phyloP scores from a whole-genome alignment of 176 grass and related monocot genomes.

The Oryza meridionalis region DNA sequence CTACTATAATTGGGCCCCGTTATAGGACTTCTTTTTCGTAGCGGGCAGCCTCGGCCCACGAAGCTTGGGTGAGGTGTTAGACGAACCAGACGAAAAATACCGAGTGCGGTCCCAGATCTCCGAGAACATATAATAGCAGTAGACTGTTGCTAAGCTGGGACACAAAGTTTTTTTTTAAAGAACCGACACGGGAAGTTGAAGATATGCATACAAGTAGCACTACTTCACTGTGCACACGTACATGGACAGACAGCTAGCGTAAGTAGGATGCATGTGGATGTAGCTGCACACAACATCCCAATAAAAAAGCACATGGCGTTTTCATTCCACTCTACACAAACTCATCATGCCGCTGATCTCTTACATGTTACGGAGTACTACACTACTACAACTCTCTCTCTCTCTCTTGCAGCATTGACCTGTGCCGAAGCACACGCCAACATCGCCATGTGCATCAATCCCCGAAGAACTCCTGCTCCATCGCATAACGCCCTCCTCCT shows the following conservation, averaged over 20 bases:
- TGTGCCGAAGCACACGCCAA: conserved; percentile 37
- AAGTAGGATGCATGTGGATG: neutral
- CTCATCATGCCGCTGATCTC: neutral
- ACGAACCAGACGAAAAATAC: neutral
- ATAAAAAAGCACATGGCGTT: conserved; percentile 26
- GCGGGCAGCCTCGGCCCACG: no score
- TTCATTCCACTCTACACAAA: neutral
- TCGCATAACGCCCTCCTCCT: neutral
- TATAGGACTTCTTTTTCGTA: neutral
- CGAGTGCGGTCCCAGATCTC: neutral
- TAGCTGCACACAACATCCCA: conserved; percentile 28
- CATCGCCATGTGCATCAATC: conserved; percentile 50
- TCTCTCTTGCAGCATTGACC: conserved; percentile 38
- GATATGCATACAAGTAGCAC: neutral
- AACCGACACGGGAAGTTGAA: neutral
- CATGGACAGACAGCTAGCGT: conserved; percentile 40
- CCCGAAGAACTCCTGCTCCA: neutral
- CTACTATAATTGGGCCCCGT: no score
- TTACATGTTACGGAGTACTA: neutral
- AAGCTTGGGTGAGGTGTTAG: neutral
- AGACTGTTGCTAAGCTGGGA: neutral
- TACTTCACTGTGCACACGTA: neutral
- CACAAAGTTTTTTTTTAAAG: neutral
- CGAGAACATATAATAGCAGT: neutral
- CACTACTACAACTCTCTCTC: neutral